A percentile compares a stretch with the other conserved stretches of the same genome.
These are phyloP conservation scores for Neurospora sp. DNA, from an alignment of 495 filamentous ascomycete genomes.

Conservation along the genomic window DNA sequence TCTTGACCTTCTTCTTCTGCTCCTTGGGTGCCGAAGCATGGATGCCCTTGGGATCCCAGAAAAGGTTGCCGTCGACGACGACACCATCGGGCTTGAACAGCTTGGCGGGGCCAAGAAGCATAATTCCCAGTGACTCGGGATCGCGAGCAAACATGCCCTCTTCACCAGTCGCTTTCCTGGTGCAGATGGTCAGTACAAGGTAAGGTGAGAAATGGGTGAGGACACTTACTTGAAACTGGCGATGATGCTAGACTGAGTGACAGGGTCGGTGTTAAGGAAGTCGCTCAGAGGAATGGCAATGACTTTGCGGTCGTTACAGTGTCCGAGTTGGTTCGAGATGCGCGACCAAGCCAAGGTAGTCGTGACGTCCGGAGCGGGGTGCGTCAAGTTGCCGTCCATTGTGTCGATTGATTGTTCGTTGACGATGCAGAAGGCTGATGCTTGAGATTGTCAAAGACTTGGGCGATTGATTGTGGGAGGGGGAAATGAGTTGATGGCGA, in stretches of 20 bases:
- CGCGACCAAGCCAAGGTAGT: not conserved
- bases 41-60: conserved; percentile 4
- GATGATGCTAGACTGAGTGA: not conserved
- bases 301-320: conserved; percentile 11
- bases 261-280: not conserved
- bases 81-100: conserved; percentile 1
- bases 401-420: not conserved
- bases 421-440: not conserved
- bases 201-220: not conserved
- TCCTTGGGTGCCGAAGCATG: not conserved
- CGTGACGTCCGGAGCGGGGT: not conserved
- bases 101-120: conserved; percentile 9
- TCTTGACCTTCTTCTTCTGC: not conserved
- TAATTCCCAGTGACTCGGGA: conserved; percentile 2
- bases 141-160: conserved; percentile 1
- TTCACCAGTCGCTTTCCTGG: not conserved
- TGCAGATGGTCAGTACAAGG: not conserved
- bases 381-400: not conserved
- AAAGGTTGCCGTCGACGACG: not conserved
- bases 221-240: not conserved
- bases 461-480: not conserved
- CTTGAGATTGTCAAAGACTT: not conserved
- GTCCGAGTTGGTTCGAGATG: conserved; percentile 10
- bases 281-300: conserved; percentile 7
- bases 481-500: not conserved